Evolutionary conservation across 345 rosid species (phyloP).

Genomic region (Populus davidiana): DNA sequence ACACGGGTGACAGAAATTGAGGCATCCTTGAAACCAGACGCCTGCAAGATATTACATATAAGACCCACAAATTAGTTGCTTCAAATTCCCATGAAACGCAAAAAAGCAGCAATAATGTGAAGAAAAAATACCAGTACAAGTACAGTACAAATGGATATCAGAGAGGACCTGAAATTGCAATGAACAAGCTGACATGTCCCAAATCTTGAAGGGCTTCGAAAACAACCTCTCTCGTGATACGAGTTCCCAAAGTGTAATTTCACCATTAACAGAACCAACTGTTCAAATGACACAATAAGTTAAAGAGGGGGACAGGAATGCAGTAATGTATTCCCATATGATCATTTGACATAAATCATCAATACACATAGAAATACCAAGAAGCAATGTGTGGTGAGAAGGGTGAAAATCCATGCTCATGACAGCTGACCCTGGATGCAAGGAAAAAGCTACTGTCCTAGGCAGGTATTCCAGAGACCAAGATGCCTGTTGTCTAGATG

Average conservation of each 20-base stretch:
- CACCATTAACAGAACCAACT: conserved; percentile 83
- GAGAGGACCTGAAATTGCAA: conserved; percentile 67
- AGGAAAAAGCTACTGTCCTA: conserved; percentile 55
- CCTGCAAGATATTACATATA: conserved; percentile 18
- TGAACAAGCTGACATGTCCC: conserved; percentile 58
- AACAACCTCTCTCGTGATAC: conserved; percentile 54
- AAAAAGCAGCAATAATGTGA: background rate
- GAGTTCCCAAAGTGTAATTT: conserved; percentile 80
- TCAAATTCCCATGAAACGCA: conserved; percentile 3
- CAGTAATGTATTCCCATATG: background rate
- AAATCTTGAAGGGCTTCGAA: conserved; percentile 69
- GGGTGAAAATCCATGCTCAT: conserved; percentile 95
- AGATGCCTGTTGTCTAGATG: conserved; percentile 53
- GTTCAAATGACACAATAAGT: conserved; percentile 34
- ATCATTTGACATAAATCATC: background rate
- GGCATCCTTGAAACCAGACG: conserved; percentile 26
- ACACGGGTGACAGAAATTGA: conserved; percentile 29
- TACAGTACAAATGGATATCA: conserved; percentile 10
- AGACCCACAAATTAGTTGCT: conserved; percentile 6
- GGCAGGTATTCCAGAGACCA: conserved; percentile 85
- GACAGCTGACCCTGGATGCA: conserved; percentile 74
- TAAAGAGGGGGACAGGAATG: conserved; percentile 6
- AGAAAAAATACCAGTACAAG: conserved; percentile 9
- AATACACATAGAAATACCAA: conserved; percentile 45
- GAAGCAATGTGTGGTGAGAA: conserved; percentile 57